Evolutionary conservation across 164 flowering plant genomes (phyloP), one percentile per base, ranked within the genome.

Genomic region (Aristolochia californica): DNA sequence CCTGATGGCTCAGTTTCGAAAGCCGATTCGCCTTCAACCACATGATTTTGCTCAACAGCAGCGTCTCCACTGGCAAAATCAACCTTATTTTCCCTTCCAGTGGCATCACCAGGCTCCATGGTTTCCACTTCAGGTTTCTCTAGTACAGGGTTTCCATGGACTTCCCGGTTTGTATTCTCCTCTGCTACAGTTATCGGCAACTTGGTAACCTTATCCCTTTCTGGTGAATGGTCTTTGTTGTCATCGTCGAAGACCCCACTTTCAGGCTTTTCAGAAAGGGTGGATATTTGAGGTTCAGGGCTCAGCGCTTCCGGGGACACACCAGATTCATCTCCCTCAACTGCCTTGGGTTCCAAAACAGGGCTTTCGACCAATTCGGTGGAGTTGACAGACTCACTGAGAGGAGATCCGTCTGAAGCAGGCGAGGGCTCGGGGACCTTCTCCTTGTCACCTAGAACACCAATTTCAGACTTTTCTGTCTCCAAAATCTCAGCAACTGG

Each of bases 211-310:
- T 25, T 27, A 18, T 15, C 56, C 2, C 28, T n/a, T 0, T 20
- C 38, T 2, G 28, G 23, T 15, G 47, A 60, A 21, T 16, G 54
- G 12, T 60, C 60, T 22, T 63, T 60, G 38, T 27, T 55, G 45
- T 56, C 68, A 56, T 45, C 57, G 45, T 25, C 65, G 25, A 34
- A 57, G 45, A 48, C 71, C 43, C 60, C 44, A 53, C 23, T 49
- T 12, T 54, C 57, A 26, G 43, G 25, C 8, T 45, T 28, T 18
- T 43, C 62, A 20, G 55, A 13, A 27, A 28, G 15, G 21, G 10
- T 12, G 18, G 16, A 17, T 50, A 21, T 13, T 49, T 20, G 25
- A 49, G 13, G 14, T 11, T 27, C 57, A 54, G 21, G 12, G n/a
- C n/a, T 38, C n/a, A 16, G 20, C 26, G 43, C 43, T 2, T 34